Evolutionary conservation across 2,329 filamentous ascomycete species (phyloP).

Genomic region (Claviceps pazoutovae): DNA sequence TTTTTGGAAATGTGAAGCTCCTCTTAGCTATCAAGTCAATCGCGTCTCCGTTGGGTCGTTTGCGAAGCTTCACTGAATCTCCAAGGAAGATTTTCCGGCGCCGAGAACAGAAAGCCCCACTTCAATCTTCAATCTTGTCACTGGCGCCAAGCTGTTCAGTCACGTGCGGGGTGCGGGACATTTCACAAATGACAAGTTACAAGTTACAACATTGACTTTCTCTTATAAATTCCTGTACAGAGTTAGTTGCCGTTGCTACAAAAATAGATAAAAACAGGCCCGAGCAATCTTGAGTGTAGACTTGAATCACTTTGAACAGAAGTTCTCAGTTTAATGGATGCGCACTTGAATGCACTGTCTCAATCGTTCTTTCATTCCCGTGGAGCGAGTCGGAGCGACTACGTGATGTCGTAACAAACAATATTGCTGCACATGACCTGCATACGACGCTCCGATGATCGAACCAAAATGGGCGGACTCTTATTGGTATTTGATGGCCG

Average conservation of each 20-base stretch:
- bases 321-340: background rate
- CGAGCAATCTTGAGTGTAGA: background rate
- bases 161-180: background rate
- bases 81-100: constrained; percentile 13
- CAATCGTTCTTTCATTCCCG: too few species aligned
- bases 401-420: too few species aligned
- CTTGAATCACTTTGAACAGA: background rate
- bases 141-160: background rate
- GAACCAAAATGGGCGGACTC: too few species aligned
- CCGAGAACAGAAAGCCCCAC: background rate
- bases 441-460: too few species aligned
- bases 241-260: background rate
- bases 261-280: background rate
- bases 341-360: too few species aligned
- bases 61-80: background rate
- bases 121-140: background rate
- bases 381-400: too few species aligned
- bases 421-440: too few species aligned
- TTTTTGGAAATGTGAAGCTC: constrained; percentile 13
- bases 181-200: too few species aligned
- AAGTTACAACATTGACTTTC: too few species aligned
- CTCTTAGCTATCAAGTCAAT: constrained; percentile 2
- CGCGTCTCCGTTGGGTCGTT: constrained; percentile 8
- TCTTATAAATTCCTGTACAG: background rate
- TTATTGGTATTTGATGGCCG: too few species aligned